Evolutionary conservation across 2,329 filamentous ascomycete species (phyloP).

Genomic region (Phialophora expanda): DNA sequence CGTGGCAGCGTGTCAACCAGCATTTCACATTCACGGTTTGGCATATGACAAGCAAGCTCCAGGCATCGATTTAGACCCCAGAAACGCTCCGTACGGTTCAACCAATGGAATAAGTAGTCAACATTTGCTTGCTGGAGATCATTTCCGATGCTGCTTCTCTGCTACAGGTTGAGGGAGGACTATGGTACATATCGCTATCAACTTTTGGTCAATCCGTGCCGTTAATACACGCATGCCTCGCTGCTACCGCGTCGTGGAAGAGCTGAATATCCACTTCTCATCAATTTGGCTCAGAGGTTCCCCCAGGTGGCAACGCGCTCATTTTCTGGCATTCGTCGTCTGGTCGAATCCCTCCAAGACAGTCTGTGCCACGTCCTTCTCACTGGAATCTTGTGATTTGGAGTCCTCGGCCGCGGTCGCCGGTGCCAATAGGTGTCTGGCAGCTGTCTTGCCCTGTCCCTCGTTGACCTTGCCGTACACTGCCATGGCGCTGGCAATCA

Average conservation of each 20-base stretch:
- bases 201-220: conserved; percentile 26
- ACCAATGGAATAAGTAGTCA: not conserved
- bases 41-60: conserved; percentile 6
- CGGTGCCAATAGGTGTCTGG: conserved; percentile 13
- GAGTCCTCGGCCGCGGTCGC: not conserved
- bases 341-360: conserved; percentile 58
- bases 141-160: not conserved
- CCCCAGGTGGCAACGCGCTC: conserved; percentile 12
- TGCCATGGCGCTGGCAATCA: conserved; percentile 95
- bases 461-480: conserved; percentile 94
- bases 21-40: conserved; percentile 1
- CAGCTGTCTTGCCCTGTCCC: conserved; percentile 68
- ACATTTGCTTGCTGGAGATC: not conserved
- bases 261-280: conserved; percentile 23
- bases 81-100: not conserved
- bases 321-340: conserved; percentile 45
- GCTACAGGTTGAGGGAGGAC: not conserved
- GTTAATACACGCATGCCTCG: conserved; percentile 23
- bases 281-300: not conserved
- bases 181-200: conserved; percentile 16
- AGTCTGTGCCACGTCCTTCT: conserved; percentile 54
- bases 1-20: not conserved
- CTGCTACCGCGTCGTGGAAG: conserved; percentile 25
- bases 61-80: not conserved
- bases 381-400: conserved; percentile 41